Base-by-base conservation (phyloP, 73 alveolate species). In the Paraurostyla sp. region DNA sequence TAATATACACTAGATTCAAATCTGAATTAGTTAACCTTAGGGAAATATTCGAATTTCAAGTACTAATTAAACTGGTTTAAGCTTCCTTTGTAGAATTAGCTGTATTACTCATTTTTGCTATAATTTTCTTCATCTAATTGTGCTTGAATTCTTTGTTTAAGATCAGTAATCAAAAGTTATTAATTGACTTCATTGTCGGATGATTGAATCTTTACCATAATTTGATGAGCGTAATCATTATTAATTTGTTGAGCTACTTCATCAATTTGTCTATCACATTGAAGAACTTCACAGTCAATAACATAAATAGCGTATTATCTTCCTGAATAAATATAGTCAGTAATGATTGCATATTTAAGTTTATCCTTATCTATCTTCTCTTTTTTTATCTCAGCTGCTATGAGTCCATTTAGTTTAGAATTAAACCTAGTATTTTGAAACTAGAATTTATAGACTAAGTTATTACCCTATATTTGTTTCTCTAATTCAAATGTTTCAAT, bases 291-390 rank as follows among this genome's bases (percentile, higher is more conserved):
- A 16, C 71, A 54, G 46, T 78, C 89, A 18, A 78, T 33, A 16
- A 78, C 11, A 35, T 78, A 78, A 35, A 42, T 20, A 29, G 60
- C 89, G 40, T 52, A 78, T 35, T 78, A 38, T 54, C 89, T 78
- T 25, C 62, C 76, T 25, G 65, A n/a, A 73, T 33, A 45, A 3
- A 45, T 45, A 38, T 73, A 45, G 32, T 73, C 86, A 43, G 65
- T 33, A 7, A 73, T 22, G 7, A 73, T 40, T 2, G 20, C n/a
- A 48, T 48, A 32, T 27, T 73, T 50, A 29, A 49, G 22, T 23
- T 29, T 73, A 2, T 65, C 82, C 13, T 36, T 18, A 65, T 65
- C 25, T 13, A 65, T 15, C 36, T 40, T 58, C 1, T 65, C 48
- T n/a, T 30, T 38, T 38, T 65, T 9, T 4, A 73, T 18, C 42